Evolutionary conservation across 345 rosid genomes (phyloP).

Genomic region (Sisymbrium irio): DNA sequence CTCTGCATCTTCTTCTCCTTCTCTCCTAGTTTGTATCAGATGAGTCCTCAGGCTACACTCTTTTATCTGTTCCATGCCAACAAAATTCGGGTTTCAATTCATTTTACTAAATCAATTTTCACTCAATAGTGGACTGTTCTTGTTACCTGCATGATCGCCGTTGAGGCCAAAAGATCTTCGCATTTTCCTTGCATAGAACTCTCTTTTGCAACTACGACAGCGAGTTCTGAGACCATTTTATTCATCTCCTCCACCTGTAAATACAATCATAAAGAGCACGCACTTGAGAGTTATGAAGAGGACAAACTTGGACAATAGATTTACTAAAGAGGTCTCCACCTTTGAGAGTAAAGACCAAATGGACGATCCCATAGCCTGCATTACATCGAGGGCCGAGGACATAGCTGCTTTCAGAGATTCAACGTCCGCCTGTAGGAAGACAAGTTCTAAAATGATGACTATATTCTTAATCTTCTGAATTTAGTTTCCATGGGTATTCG

Average conservation of each 20-base stretch:
- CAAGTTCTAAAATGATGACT: constrained; percentile 4
- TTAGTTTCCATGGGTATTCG: not conserved
- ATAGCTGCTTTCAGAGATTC: constrained; percentile 75
- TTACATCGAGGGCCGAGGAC: constrained; percentile 86
- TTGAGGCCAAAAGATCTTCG: constrained; percentile 65
- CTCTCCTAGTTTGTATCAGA: constrained; percentile 59
- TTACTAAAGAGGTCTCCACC: constrained; percentile 47
- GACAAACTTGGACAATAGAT: not conserved
- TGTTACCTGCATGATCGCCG: constrained; percentile 76
- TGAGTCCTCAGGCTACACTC: constrained; percentile 68
- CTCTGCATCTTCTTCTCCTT: constrained; percentile 23
- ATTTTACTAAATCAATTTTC: not conserved
- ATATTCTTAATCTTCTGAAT: constrained; percentile 11
- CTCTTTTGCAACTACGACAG: constrained; percentile 55
- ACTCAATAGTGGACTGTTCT: not conserved
- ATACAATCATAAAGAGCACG: constrained; percentile 9
- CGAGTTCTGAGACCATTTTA: constrained; percentile 65
- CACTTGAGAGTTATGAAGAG: constrained; percentile 2
- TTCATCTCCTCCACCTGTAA: constrained; percentile 71
- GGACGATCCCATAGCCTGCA: constrained; percentile 87
- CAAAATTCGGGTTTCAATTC: not conserved
- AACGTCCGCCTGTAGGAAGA: constrained; percentile 61
- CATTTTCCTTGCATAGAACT: constrained; percentile 66
- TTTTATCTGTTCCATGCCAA: constrained; percentile 40
- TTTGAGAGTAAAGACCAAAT: constrained; percentile 60